Base-by-base conservation (phyloP, 2,329 filamentous ascomycete species). In the Botrytis squamosa region DNA sequence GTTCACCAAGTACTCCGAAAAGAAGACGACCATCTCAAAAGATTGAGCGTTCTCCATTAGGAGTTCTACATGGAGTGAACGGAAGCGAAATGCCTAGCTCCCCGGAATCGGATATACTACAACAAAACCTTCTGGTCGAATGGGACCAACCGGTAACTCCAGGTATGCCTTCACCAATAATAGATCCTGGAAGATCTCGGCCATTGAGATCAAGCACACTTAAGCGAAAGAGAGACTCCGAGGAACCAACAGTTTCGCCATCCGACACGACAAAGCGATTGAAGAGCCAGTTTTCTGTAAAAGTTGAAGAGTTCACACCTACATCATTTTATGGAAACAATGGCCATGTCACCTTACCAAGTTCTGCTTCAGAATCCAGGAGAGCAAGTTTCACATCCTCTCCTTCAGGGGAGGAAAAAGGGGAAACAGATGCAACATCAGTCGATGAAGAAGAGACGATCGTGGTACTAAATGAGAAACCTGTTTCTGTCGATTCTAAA, bases 381-480 rank as follows among this genome's bases (percentile, higher is more conserved):
- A 71, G 49, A 74, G 42, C 22, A 18, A 73, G 52, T 64, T 74
- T 73, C n/a, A 49, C 59, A 29, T 59, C 74, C 12, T 71, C 74
- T 12, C 71, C 72, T 18, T 78, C 78, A 29, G 76, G 72, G 8
- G 76, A 78, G n/a, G 67, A 22, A 38, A 70, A 29, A 49, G 67
- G 42, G 16, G 67, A 70, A 46, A 81, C 80, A 5, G 80, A 82
- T 75, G 80, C 78, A 33, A 82, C 80, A 36, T 81, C 80, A 49
- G 79, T 80, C 25, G 80, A 81, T 66, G 80, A 81, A 46, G 80
- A 81, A 52, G 80, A 82, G 42, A 78, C 78, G 4, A 80, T 81
- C 69, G 73, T 80, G 36, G 79, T 81, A 52, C 66, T 29, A 22
- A 33, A 52, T 8, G 33, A 33, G 42, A 73, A 62, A 33, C 42